Base-by-base conservation (phyloP, 371 early-diverging fungal genomes). In the Blakeslea trispora region DNA sequence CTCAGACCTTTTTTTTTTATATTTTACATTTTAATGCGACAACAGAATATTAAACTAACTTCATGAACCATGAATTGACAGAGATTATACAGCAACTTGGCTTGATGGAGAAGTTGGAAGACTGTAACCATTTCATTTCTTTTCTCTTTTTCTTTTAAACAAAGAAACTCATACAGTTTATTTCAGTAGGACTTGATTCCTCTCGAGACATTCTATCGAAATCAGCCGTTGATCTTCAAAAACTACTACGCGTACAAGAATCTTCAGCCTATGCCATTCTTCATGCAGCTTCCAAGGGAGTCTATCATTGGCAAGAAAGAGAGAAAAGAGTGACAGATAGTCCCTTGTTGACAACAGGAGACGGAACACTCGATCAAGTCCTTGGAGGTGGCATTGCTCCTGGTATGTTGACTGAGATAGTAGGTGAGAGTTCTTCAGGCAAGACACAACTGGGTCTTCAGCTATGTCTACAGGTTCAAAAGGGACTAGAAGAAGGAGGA, bases 401-500 rank as follows among this genome's bases (percentile, higher is more conserved):
- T 0, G 78, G 81, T 0, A 74, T 70, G n/a, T 69, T 91, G 7
- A 81, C 82, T 1, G 88, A 87, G 57, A 61, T 87, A 14, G 85
- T 84, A 6, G 88, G 88, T 2, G 85, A 84, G 58, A 82, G 90
- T 49, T 87, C 84, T 21, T 72, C 85, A 8, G 94, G 93, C 15
- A 94, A 94, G 58, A 88, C 93, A 2, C 90, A 91, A 59, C 66
- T 94, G 15, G 88, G 87, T n/a, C 64, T 94, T 46, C 94, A 94
- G 63, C 68, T 92, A n/a, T 80, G 87, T 34, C 58, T 88, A 14
- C 74, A 81, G 14, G 88, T 74, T 0, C 89, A 90, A 57, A 69
- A 86, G 19, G 85, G 87, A 6, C 50, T 34, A 24, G 45, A 66
- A 5, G 53, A 65, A 18, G 89, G 91, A 3, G 89, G 89, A 1